These are phyloP conservation scores for Barnettozyma vustinii DNA, from an alignment of 805 yeast species.

Conservation along the genomic window DNA sequence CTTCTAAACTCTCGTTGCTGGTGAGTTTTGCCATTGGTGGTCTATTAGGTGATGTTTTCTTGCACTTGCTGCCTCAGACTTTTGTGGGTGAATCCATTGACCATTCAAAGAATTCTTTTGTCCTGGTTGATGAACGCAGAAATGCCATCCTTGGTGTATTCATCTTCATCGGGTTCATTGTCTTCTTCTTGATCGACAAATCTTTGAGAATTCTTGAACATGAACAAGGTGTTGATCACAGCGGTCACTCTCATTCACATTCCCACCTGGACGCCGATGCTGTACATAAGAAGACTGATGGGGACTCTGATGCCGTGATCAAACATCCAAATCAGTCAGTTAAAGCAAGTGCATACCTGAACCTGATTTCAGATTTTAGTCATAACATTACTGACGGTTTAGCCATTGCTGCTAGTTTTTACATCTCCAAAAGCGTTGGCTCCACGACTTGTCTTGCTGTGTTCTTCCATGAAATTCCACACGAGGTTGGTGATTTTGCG, in stretches of 20 bases:
- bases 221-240: slow-evolving; percentile 23
- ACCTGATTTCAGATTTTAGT: slow-evolving; percentile 62
- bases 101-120: slow-evolving; percentile 35
- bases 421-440: slow-evolving; percentile 53
- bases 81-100: slow-evolving; percentile 47
- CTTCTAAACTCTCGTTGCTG: slow-evolving; percentile 43
- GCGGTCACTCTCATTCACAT: slow-evolving; percentile 33
- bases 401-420: slow-evolving; percentile 68
- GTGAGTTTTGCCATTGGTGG: slow-evolving; percentile 78
- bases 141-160: slow-evolving; percentile 46
- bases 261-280: slow-evolving; percentile 33
- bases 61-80: slow-evolving; percentile 68
- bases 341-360: slow-evolving; percentile 49
- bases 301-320: slow-evolving; percentile 27
- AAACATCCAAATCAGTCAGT: slow-evolving; percentile 32
- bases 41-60: slow-evolving; percentile 65
- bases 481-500: slow-evolving; percentile 78
- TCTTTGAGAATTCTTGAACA: slow-evolving; percentile 44
- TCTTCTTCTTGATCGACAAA: slow-evolving; percentile 61
- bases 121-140: slow-evolving; percentile 46
- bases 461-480: slow-evolving; percentile 75
- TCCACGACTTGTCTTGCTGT: slow-evolving; percentile 67
- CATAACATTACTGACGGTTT: slow-evolving; percentile 78
- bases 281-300: slow-evolving; percentile 20
- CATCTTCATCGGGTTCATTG: slow-evolving; percentile 54